phyloP scores from a whole-genome alignment of 208 protist species.

The Leishmania aethiopica region DNA sequence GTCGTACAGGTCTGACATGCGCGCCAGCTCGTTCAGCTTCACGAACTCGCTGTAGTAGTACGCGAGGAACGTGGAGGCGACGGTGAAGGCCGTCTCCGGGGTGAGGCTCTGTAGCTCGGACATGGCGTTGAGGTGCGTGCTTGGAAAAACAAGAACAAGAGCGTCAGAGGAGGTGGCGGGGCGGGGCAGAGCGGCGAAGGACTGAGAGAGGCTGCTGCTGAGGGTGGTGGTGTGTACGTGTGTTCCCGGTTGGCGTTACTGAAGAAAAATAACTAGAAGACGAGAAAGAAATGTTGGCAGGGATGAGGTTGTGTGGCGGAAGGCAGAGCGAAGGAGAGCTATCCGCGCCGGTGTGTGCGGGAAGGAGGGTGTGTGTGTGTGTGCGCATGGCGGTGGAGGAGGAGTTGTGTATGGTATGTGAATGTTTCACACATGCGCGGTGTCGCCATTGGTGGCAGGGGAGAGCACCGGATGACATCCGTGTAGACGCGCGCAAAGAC shows the following conservation, averaged over 20 bases:
- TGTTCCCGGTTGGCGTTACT: neutral
- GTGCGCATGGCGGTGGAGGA: neutral
- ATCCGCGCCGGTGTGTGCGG: neutral
- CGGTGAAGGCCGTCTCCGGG: constrained; percentile 44
- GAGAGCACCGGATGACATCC: neutral
- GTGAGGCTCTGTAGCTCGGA: constrained; percentile 32
- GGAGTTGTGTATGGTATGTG: neutral
- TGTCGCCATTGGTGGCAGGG: neutral
- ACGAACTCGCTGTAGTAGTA: constrained; percentile 86
- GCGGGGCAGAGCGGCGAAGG: neutral
- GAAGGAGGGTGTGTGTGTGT: neutral
- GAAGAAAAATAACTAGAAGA: neutral
- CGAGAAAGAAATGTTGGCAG: neutral
- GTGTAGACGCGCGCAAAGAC: neutral
- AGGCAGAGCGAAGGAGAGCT: neutral
- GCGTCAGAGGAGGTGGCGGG: constrained; percentile 5
- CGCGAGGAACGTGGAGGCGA: constrained; percentile 75
- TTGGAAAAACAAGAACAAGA: neutral
- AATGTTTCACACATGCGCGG: neutral
- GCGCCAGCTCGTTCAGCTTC: constrained; percentile 40
- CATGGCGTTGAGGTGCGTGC: constrained; percentile 9
- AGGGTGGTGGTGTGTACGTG: neutral
- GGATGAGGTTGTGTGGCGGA: neutral
- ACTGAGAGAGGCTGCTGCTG: neutral
- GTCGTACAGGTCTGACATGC: constrained; percentile 70